phyloP scores from a whole-genome alignment of 2,329 filamentous ascomycete genomes.

The Aspergillus arachidicola region DNA sequence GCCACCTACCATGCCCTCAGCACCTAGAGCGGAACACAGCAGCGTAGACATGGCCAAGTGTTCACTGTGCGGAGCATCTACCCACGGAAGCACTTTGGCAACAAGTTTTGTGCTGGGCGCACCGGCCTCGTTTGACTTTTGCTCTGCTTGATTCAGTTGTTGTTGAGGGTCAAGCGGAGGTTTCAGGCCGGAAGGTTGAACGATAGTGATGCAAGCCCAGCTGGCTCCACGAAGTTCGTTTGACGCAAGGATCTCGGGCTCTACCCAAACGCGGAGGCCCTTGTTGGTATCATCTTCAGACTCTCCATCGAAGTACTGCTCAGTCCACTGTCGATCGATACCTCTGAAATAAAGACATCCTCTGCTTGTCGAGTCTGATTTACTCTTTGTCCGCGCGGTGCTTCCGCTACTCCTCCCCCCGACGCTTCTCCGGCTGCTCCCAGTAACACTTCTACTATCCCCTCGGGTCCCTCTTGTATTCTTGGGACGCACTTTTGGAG shows the following conservation, averaged over 20 bases:
- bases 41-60: conserved; percentile 77
- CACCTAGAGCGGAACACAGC: conserved; percentile 73
- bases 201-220: conserved; percentile 81
- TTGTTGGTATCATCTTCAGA: conserved; percentile 56
- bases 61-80: conserved; percentile 80
- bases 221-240: conserved; percentile 74
- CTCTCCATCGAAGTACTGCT: conserved; percentile 78
- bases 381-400: conserved; percentile 63
- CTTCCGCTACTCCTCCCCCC: conserved; percentile 72
- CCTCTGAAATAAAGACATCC: conserved; percentile 73
- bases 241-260: conserved; percentile 72
- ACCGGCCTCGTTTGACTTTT: conserved; percentile 58
- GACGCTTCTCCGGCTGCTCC: conserved; percentile 74
- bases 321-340: conserved; percentile 69
- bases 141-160: conserved; percentile 68
- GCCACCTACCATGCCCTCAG: conserved; percentile 75
- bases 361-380: conserved; percentile 63
- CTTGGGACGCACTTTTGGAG: conserved; percentile 83
- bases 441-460: conserved; percentile 78
- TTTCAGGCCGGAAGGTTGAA: conserved; percentile 78
- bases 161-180: conserved; percentile 69
- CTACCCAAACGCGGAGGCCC: conserved; percentile 78
- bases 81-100: conserved; percentile 76
- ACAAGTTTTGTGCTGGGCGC: conserved; percentile 69
- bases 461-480: conserved; percentile 62